These are phyloP conservation scores for Apophysomyces elegans DNA, from an alignment of 371 early-diverging fungal species.

Conservation along the genomic window DNA sequence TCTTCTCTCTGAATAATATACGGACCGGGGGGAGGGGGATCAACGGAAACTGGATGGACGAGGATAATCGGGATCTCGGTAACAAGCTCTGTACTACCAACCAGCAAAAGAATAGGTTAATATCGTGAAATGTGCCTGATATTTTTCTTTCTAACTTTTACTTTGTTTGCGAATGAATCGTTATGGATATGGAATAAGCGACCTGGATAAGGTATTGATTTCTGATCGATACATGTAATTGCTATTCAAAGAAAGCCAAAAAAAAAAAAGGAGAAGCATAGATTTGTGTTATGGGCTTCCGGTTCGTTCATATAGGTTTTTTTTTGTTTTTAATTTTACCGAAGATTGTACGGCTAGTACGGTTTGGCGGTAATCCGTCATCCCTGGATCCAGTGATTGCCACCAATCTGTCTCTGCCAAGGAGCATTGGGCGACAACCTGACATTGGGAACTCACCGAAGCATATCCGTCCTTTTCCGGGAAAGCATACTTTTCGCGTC, in stretches of 20 bases:
- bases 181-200: slow-evolving; percentile 25
- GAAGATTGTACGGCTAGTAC: slow-evolving; percentile 29
- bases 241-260: slow-evolving; percentile 9
- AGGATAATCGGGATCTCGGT: slow-evolving; percentile 33
- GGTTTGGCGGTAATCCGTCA: slow-evolving; percentile 20
- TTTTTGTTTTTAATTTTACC: slow-evolving; percentile 14
- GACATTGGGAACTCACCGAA: slow-evolving; percentile 28
- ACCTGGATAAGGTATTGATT: slow-evolving; percentile 33
- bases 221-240: slow-evolving; percentile 22
- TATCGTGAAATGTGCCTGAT: neutral
- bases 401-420: slow-evolving; percentile 32
- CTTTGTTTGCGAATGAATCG: slow-evolving; percentile 24
- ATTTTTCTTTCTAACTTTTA: slow-evolving; percentile 4
- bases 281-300: too few species aligned
- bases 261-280: too few species aligned
- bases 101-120: neutral
- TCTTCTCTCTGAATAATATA: slow-evolving; percentile 11
- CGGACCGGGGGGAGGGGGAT: slow-evolving; percentile 33
- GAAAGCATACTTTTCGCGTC: slow-evolving; percentile 31
- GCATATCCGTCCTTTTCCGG: slow-evolving; percentile 10
- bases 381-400: slow-evolving; percentile 26
- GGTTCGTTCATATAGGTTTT: too few species aligned
- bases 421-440: slow-evolving; percentile 16
- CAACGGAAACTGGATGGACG: slow-evolving; percentile 39
- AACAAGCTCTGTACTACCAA: slow-evolving; percentile 22